Evolutionary conservation across 257 asterid species (phyloP), one percentile per base, ranked within the genome.

Genomic region (Eustoma russellianum): DNA sequence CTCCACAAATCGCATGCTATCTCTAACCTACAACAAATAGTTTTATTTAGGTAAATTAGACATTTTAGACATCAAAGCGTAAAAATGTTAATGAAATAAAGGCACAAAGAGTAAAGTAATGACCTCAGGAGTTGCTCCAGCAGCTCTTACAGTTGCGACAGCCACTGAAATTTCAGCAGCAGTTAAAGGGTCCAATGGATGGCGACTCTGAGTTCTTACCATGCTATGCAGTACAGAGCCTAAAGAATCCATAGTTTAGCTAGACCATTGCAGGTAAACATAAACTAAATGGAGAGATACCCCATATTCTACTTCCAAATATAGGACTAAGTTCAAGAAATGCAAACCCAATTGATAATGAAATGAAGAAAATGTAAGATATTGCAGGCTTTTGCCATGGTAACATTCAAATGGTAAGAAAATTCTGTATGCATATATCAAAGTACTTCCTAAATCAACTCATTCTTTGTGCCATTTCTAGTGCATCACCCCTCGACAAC

Each of bases 51-150:
- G 33, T 38, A 1, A 16, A 18, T 35, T 47, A 48, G 35, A 62
- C 30, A 13, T 33, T 2, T 12, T 16, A 53, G 18, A 53, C 19
- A 13, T 33, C 7, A 5, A n/a, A 33, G 1, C 7, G 2, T 19
- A 13, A 50, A 66, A 40, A 52, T 5, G 6, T 9, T 38, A 41
- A 60, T 18, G 17, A 46, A 57, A 17, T 9, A 41, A 24, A 52
- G 33, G 9, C 18, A 33, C 1, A 40, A 43, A 34, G 17, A 12
- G 34, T 13, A 18, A 15, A 28, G 45, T 13, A 67, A 61, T 50
- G 5, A 90, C 98, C 98, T 86, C 98, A 47, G 98, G 98, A 44
- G 98, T 87, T 53, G 95, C 94, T 59, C 98, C 98, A 56, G 98
- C 95, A 44, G 94, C 95, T 72, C 98, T 79, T 66, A 91, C 98